Evolutionary conservation across 2,329 filamentous ascomycete genomes (phyloP).

Genomic region (Exophiala sideris): DNA sequence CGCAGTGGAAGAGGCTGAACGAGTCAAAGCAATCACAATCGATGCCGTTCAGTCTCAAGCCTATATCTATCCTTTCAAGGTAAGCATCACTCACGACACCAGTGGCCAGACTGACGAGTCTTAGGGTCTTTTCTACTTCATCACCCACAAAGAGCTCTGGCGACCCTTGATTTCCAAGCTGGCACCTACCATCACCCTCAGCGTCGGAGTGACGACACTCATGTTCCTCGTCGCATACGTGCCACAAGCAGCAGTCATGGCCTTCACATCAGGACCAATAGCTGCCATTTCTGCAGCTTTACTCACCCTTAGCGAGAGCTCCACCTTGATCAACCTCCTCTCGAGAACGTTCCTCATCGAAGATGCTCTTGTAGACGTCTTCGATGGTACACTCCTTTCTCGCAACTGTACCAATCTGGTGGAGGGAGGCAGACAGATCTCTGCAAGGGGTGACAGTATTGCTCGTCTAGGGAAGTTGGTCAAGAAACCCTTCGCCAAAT

Average conservation of each 20-base stretch:
- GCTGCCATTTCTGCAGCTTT: conserved; percentile 60
- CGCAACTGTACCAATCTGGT: conserved; percentile 62
- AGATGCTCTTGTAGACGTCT: conserved; percentile 81
- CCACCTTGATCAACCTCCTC: conserved; percentile 50
- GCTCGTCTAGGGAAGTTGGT: conserved; percentile 56
- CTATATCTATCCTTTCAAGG: conserved; percentile 82
- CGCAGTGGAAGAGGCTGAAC: conserved; percentile 34
- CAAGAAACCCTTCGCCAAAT: conserved; percentile 53
- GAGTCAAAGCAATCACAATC: conserved; percentile 57
- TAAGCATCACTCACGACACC: conserved; percentile 30
- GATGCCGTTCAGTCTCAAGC: conserved; percentile 72
- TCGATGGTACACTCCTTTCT: conserved; percentile 67
- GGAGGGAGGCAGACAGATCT: conserved; percentile 69
- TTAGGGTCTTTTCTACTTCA: conserved; percentile 60
- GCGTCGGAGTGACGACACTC: conserved; percentile 65
- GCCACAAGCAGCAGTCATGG: conserved; percentile 77
- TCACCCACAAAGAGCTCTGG: conserved; percentile 57
- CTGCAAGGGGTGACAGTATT: conserved; percentile 52
- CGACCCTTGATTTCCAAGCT: conserved; percentile 57
- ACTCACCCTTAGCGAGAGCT: conserved; percentile 58
- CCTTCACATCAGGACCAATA: conserved; percentile 77
- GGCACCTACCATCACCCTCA: conserved; percentile 64
- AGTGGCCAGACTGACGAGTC: conserved; percentile 5
- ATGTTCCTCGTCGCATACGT: conserved; percentile 89
- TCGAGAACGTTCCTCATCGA: conserved; percentile 71